Evolutionary conservation across 176 grass and related monocot genomes (phyloP), one percentile per base, ranked within the genome.

Genomic region (Lolium perenne): DNA sequence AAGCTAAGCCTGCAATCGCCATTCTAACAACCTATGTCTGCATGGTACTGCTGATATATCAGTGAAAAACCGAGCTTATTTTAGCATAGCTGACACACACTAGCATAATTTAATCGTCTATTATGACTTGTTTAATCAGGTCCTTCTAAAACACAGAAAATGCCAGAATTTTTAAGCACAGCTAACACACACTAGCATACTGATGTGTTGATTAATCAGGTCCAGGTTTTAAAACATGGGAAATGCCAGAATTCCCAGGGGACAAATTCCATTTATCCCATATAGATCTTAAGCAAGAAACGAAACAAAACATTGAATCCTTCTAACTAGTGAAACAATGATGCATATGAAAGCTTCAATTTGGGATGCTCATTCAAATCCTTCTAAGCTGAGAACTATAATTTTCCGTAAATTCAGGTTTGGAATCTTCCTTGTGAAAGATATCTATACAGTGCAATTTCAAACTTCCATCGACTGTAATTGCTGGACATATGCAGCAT

Each of bases 261-360:
- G 7, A 8, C 32, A 78, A 57, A 21, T 78, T 60, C 3, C 35
- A 80, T 64, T 35, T 49, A 80, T 64, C 21, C 4, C 78, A 20
- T 65, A 49, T 26, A 46, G 4, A 74, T n/a, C 74, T 61, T 49
- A 18, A 61, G 60, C 21, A 74, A 73, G 58, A 65, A 49, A 70
- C 0, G 35, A 38, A 81, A 15, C 13, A 43, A 69, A 55, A 51
- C 46, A 71, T 35, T 35, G 32, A 35, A 35, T 35, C 32, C 32
- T 35, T 35, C 32, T 35, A 35, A 35, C 32, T 35, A 35, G 32
- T 35, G 32, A 3, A 35, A 35, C 32, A 35, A 10, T 26, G 62
- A 3, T 55, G n/a, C 0, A 35, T 35, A 35, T 35, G 32, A 35
- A 35, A 35, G 32, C 32, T 35, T 35, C 32, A 35, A 35, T 35